Evolutionary conservation across 106 monocot species (phyloP).

Genomic region (Hemerocallis citrina): DNA sequence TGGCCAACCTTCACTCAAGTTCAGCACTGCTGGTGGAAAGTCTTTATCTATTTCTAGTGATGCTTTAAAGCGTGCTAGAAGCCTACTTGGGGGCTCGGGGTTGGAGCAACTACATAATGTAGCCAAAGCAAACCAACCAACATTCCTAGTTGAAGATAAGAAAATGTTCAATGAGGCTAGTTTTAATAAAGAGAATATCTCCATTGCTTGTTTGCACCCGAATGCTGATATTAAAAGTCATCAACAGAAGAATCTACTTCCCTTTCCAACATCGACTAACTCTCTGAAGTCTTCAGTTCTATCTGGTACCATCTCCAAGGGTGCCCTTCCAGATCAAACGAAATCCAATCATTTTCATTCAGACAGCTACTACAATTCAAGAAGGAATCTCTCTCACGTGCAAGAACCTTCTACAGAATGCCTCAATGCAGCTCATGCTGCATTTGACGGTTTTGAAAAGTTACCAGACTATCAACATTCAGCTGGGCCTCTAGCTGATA

Average conservation of each 20-base stretch:
- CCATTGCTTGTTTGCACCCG: slow-evolving; percentile 8
- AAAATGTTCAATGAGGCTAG: slow-evolving; percentile 6
- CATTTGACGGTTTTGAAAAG: slow-evolving; percentile 1
- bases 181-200: slow-evolving; percentile 32
- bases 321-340: background rate
- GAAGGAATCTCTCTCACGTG: slow-evolving; percentile 1
- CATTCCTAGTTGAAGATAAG: slow-evolving; percentile 13
- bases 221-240: background rate
- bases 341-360: background rate
- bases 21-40: slow-evolving; percentile 64
- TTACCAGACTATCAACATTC: slow-evolving; percentile 9
- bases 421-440: slow-evolving; percentile 1
- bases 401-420: slow-evolving; percentile 7
- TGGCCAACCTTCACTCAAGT: slow-evolving; percentile 24
- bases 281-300: slow-evolving; percentile 6
- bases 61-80: slow-evolving; percentile 64
- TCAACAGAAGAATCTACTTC: background rate
- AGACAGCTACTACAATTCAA: background rate
- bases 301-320: background rate
- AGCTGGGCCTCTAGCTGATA: slow-evolving; percentile 30
- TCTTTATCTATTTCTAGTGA: slow-evolving; percentile 56
- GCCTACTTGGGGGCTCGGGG: slow-evolving; percentile 47
- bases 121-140: background rate
- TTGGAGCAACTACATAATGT: slow-evolving; percentile 12
- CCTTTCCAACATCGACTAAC: background rate